These are phyloP conservation scores for Conticribra weissflogii DNA, from an alignment of 108 stramenopile genomes.

Conservation along the genomic window DNA sequence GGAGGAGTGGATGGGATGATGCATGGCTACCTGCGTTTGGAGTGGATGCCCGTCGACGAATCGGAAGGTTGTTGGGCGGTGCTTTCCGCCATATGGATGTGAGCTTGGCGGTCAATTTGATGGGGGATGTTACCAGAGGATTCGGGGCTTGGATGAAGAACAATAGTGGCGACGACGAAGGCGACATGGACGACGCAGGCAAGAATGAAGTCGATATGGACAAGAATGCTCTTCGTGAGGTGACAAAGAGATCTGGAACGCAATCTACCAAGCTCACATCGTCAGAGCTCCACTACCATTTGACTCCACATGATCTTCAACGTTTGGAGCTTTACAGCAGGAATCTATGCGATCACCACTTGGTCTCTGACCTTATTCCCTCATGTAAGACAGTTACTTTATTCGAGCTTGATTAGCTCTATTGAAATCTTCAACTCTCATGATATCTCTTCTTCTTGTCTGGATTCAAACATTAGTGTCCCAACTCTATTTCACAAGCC, in stretches of 20 bases:
- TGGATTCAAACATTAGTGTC: no score
- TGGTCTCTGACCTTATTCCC: slow-evolving; percentile 95
- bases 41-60: slow-evolving; percentile 88
- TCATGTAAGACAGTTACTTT: no score
- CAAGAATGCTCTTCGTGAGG: slow-evolving; percentile 41
- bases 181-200: slow-evolving; percentile 26
- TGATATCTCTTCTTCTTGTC: no score
- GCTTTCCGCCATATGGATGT: slow-evolving; percentile 89
- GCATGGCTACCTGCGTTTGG: slow-evolving; percentile 93
- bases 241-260: slow-evolving; percentile 58
- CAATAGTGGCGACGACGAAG: slow-evolving; percentile 46
- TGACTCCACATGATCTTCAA: slow-evolving; percentile 96
- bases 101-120: slow-evolving; percentile 73
- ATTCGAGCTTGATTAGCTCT: no score
- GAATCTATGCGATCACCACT: slow-evolving; percentile 98
- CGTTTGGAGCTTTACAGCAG: slow-evolving; percentile 96
- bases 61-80: slow-evolving; percentile 82
- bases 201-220: slow-evolving; percentile 29
- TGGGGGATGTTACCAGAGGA: slow-evolving; percentile 64
- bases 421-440: no score
- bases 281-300: slow-evolving; percentile 78
- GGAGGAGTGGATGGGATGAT: slow-evolving; percentile 78
- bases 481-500: slow-evolving; percentile 89
- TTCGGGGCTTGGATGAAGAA: slow-evolving; percentile 39
- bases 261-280: slow-evolving; percentile 57